phyloP scores from a whole-genome alignment of 805 yeast species.

The Soucietia sequanensis region DNA sequence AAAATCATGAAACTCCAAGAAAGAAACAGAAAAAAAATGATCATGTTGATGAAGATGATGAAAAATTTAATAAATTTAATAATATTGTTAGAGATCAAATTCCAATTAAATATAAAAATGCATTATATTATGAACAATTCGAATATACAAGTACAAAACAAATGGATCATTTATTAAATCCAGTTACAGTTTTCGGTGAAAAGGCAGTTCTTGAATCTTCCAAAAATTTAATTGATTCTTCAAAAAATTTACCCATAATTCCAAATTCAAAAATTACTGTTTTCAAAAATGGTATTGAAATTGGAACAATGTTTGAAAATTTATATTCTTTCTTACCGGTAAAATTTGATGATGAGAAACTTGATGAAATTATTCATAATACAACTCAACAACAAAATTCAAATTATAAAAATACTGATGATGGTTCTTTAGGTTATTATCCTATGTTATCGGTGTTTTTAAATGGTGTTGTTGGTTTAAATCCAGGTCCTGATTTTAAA shows the following conservation, averaged over 20 bases:
- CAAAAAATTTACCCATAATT: constrained; percentile 45
- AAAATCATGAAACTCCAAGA: constrained; percentile 5
- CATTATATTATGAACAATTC: constrained; percentile 77
- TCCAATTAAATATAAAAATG: constrained; percentile 78
- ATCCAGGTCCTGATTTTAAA: constrained; percentile 65
- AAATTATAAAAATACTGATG: constrained; percentile 54
- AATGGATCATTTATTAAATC: constrained; percentile 73
- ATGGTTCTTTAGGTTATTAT: constrained; percentile 85
- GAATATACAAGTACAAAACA: constrained; percentile 70
- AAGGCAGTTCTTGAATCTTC: constrained; percentile 55
- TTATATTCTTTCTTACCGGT: constrained; percentile 81
- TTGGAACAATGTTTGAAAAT: constrained; percentile 66
- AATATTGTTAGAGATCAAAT: constrained; percentile 77
- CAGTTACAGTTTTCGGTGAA: constrained; percentile 70
- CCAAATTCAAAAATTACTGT: constrained; percentile 62
- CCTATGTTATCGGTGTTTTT: constrained; percentile 85
- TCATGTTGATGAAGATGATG: constrained; percentile 10
- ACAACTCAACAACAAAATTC: constrained; percentile 37
- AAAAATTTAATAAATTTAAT: constrained; percentile 17
- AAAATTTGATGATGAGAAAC: constrained; percentile 51
- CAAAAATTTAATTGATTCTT: constrained; percentile 15
- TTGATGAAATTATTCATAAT: constrained; percentile 17
- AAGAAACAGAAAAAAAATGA: constrained; percentile 12
- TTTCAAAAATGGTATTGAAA: constrained; percentile 71
- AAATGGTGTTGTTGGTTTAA: constrained; percentile 71